Evolutionary conservation across 768 basidiomycete species (phyloP).

Genomic region (Rhizopogon roseolus): DNA sequence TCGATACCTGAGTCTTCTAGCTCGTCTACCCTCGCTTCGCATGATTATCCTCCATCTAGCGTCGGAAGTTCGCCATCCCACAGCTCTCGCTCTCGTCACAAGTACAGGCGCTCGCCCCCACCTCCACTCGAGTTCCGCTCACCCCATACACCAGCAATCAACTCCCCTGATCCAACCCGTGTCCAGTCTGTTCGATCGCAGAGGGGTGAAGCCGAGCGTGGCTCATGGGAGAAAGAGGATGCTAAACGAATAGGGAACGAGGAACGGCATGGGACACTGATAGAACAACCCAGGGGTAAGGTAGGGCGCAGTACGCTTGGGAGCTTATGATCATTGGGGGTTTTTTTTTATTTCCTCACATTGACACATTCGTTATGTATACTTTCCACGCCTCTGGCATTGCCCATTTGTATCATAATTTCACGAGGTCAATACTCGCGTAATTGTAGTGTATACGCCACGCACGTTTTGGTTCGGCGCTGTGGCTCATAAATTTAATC

Average conservation of each 20-base stretch:
- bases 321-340: background rate
- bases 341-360: background rate
- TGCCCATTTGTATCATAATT: conserved; percentile 4
- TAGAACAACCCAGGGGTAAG: conserved; percentile 32
- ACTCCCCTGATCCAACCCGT: conserved; percentile 22
- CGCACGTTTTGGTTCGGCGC: background rate
- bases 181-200: conserved; percentile 1
- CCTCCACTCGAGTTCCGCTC: conserved; percentile 36
- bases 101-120: conserved; percentile 29
- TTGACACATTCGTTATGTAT: conserved; percentile 2
- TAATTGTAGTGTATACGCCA: background rate
- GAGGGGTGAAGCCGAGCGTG: conserved; percentile 9
- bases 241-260: conserved; percentile 42
- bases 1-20: conserved; percentile 7
- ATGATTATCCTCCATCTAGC: conserved; percentile 56
- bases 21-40: conserved; percentile 5
- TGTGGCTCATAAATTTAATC: background rate
- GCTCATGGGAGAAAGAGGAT: conserved; percentile 42
- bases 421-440: background rate
- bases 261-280: conserved; percentile 39
- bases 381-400: background rate
- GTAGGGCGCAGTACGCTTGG: conserved; percentile 15
- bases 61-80: conserved; percentile 31
- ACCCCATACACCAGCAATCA: conserved; percentile 29
- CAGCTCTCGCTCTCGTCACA: conserved; percentile 21